A percentile compares a stretch with the other conserved stretches of the same genome.
Conservation (phyloP, 23 red algal genomes). For the Cyanidiococcus yangmingshanensis region DNA sequence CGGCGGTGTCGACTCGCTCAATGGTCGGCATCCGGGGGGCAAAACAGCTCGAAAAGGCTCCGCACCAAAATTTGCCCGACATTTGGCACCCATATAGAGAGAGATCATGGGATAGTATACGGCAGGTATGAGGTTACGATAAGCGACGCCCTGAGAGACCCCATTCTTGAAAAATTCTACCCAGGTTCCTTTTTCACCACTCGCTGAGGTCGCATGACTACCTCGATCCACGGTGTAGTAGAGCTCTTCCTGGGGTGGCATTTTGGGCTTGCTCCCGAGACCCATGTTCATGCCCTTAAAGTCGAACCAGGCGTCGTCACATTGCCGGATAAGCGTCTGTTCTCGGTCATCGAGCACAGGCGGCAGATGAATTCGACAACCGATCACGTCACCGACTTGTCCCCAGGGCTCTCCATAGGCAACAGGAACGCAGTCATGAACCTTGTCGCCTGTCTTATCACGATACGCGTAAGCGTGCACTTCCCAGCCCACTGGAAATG, state of each 20-base stretch:
- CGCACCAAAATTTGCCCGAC: constrained; percentile 6
- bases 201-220: neutral
- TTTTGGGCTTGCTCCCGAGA: constrained; percentile 14
- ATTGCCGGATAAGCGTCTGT: neutral
- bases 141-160: constrained; percentile 13
- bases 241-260: neutral
- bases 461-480: constrained; percentile 16
- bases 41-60: neutral
- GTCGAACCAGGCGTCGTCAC: constrained; percentile 13
- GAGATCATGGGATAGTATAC: constrained; percentile 18
- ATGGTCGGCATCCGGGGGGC: neutral
- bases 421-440: constrained; percentile 1
- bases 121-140: neutral
- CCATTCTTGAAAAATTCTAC: constrained; percentile 16
- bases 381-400: constrained; percentile 7
- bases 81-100: constrained; percentile 14
- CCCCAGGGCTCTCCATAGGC: neutral
- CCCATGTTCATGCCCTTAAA: constrained; percentile 21
- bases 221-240: neutral
- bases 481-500: constrained; percentile 13
- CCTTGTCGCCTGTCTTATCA: constrained; percentile 16
- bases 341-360: neutral
- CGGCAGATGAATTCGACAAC: neutral
- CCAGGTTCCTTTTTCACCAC: neutral
- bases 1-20: neutral